Base-by-base conservation (phyloP, 148 eudicot genomes). In the Agrostemma githago region DNA sequence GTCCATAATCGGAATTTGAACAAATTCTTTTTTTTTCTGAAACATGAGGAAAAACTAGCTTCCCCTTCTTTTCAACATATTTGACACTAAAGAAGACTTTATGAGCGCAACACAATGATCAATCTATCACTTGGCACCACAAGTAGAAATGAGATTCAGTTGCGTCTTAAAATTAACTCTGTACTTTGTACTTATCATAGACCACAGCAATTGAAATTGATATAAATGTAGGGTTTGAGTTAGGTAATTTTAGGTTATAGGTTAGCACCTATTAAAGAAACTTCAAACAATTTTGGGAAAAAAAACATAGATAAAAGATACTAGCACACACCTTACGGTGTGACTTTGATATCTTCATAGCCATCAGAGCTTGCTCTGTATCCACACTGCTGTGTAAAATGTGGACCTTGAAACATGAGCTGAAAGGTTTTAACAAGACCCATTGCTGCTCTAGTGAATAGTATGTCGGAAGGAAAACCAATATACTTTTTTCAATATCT, bases 391-490 rank as follows among this genome's bases (percentile, higher is more conserved):
- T 78, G 81, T 94, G 98, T 69, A 94, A 80, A 72, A 94, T 94
- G 82, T 94, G 97, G 77, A 92, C 84, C 72, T 92, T 94, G 78
- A 94, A 94, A 48, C 38, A 67, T 26, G 85, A 74, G 73, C 79
- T 70, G 53, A 85, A 87, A 75, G 88, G 90, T 84, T 83, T 90
- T 76, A 94, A 66, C 58, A 87, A 83, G 76, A 51, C 78, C 97
- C 97, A 94, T 61, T 91, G 97, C 81, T 88, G 87, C 90, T 89
- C 98, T 16, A 94, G 79, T 53, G 89, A 80, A 78, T 84, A 78
- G 82, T 91, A 94, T 67, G 98, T 94, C 10, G 98, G 98, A 76
- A 94, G 93, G 79, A 94, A 94, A 71, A 94, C 76, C 85, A 94
- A 85, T 70, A 91, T 92, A 83, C 98, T 85, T 79, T 94, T 94